A percentile compares a stretch with the other conserved stretches of the same genome.
Evolutionary conservation across 106 monocot species (phyloP).

Genomic region (Acorus gramineus): DNA sequence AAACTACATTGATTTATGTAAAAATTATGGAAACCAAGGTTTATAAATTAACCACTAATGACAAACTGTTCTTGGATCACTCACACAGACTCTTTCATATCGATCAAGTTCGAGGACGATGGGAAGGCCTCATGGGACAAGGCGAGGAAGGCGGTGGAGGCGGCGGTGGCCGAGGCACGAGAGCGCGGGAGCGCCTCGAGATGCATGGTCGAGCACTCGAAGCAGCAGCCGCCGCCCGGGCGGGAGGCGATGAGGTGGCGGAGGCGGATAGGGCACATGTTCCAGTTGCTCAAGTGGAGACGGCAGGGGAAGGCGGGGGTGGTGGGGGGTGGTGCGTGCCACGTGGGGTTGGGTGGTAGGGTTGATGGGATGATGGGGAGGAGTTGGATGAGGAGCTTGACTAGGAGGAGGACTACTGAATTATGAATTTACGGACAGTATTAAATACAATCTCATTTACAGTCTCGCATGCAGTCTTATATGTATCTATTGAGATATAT

Average conservation of each 20-base stretch:
- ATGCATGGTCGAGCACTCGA: conserved; percentile 30
- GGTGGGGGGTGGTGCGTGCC: conserved; percentile 2
- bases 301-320: conserved; percentile 19
- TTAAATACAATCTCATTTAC: too few species aligned
- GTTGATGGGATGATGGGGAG: conserved; percentile 6
- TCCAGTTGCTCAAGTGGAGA: conserved; percentile 47
- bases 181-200: not conserved
- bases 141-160: too few species aligned
- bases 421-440: too few species aligned
- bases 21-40: too few species aligned
- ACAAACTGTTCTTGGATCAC: too few species aligned
- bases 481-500: too few species aligned
- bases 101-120: conserved; percentile 59
- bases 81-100: conserved; percentile 57
- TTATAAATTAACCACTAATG: too few species aligned
- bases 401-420: conserved; percentile 29
- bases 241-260: conserved; percentile 34
- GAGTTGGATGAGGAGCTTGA: conserved; percentile 50
- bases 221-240: not conserved
- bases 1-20: too few species aligned
- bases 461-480: too few species aligned
- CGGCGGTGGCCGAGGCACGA: not conserved
- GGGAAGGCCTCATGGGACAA: conserved; percentile 35
- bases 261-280: conserved; percentile 35
- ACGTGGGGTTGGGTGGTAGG: conserved; percentile 11